Evolutionary conservation across 257 asterid species (phyloP).

Genomic region (Petrea volubilis): DNA sequence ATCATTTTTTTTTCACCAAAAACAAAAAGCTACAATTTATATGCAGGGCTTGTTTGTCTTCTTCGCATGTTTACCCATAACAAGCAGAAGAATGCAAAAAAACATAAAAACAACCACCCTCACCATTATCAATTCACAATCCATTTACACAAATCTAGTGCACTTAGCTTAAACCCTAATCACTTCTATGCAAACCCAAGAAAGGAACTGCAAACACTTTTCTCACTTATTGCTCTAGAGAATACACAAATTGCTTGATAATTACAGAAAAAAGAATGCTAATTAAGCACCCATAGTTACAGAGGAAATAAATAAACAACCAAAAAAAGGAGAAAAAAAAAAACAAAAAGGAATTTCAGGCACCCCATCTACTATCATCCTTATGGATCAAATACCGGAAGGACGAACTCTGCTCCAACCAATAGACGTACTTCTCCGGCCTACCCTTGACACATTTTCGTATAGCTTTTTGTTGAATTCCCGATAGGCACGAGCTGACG

Average conservation of each 20-base stretch:
- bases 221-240: too few relatives aligned
- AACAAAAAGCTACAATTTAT: too few relatives aligned
- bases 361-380: slow-evolving; percentile 42
- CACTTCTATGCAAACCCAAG: too few relatives aligned
- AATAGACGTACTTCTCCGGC: slow-evolving; percentile 59
- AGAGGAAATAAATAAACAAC: not conserved
- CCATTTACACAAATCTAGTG: too few relatives aligned
- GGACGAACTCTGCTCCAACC: slow-evolving; percentile 70
- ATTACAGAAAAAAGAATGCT: not conserved
- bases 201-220: too few relatives aligned
- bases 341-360: slow-evolving; percentile 9
- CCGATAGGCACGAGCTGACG: slow-evolving; percentile 52
- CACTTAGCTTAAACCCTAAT: too few relatives aligned
- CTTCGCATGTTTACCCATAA: too few relatives aligned
- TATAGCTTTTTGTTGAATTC: slow-evolving; percentile 53
- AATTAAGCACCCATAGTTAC: slow-evolving; percentile 13
- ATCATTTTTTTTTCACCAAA: too few relatives aligned
- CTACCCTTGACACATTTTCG: slow-evolving; percentile 41
- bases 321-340: not conserved
- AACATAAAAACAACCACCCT: too few relatives aligned
- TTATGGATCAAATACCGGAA: slow-evolving; percentile 75
- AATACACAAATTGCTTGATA: not conserved
- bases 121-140: too few relatives aligned
- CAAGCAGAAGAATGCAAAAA: too few relatives aligned
- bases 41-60: too few relatives aligned